Percentiles rank a stretch among this genome's conserved stretches.
Conservation (phyloP, 1,139 yeast species). For the Geotrichum europaeum region DNA sequence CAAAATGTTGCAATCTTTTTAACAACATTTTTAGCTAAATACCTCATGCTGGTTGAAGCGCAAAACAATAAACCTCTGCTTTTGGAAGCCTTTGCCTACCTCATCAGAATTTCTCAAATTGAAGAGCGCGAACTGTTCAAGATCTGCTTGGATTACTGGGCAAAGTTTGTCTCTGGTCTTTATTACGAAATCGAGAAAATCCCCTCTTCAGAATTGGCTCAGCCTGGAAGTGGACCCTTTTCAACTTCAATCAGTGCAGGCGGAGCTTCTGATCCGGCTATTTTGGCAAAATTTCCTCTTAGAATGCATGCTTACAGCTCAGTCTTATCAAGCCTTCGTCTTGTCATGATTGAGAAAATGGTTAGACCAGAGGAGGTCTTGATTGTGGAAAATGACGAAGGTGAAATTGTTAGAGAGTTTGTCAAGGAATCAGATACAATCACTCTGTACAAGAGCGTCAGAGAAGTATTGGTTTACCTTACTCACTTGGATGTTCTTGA, state of each 20-base stretch:
- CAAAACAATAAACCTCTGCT: constrained; percentile 56
- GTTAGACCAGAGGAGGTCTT: constrained; percentile 97
- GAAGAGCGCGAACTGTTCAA: constrained; percentile 95
- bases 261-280: constrained; percentile 83
- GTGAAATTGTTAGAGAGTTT: constrained; percentile 96
- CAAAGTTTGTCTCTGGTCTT: constrained; percentile 68
- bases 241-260: constrained; percentile 44
- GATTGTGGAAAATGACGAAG: constrained; percentile 96
- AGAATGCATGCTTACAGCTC: constrained; percentile 79
- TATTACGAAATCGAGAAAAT: constrained; percentile 80
- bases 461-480: constrained; percentile 89
- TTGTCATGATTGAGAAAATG: constrained; percentile 93
- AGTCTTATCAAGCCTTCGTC: constrained; percentile 72
- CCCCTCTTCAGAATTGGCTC: constrained; percentile 68
- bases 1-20: constrained; percentile 94
- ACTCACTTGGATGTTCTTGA: constrained; percentile 94
- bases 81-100: constrained; percentile 68
- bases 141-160: constrained; percentile 94
- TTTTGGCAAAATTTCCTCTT: constrained; percentile 67
- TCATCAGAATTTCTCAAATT: constrained; percentile 79
- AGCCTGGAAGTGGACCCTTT: constrained; percentile 39
- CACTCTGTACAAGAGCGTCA: constrained; percentile 88
- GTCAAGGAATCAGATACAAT: constrained; percentile 96
- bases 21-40: constrained; percentile 76
- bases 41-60: constrained; percentile 66